Evolutionary conservation across 1,284 basidiomycete species (phyloP).

Genomic region (Ustilago tritici): DNA sequence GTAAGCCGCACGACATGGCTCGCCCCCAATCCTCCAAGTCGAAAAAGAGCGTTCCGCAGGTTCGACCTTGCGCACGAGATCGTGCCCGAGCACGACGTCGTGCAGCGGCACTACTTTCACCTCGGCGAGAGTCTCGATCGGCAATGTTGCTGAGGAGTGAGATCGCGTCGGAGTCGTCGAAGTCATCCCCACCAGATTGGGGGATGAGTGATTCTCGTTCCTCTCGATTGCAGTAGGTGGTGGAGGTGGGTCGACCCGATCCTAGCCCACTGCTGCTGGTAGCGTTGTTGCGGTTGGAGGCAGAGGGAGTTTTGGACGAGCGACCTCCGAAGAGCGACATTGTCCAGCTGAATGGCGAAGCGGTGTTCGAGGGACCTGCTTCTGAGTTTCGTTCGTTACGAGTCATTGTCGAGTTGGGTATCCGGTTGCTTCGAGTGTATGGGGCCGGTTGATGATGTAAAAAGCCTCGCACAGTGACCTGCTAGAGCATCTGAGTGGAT

Average conservation of each 20-base stretch:
- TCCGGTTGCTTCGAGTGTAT: background rate
- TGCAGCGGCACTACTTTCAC: conserved; percentile 20
- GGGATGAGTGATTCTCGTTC: conserved; percentile 34
- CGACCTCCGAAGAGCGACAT: conserved; percentile 41
- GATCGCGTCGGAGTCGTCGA: conserved; percentile 62
- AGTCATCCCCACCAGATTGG: conserved; percentile 33
- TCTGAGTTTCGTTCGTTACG: conserved; percentile 2
- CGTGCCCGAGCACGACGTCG: conserved; percentile 38
- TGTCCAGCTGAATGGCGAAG: conserved; percentile 27
- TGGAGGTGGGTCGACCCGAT: conserved; percentile 22
- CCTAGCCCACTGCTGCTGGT: conserved; percentile 4
- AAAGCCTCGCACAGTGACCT: background rate
- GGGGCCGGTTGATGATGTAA: background rate
- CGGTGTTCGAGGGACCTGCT: conserved; percentile 22
- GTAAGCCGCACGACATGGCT: conserved; percentile 32
- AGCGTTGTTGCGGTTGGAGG: background rate
- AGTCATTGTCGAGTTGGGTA: conserved; percentile 2
- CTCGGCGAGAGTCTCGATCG: conserved; percentile 46
- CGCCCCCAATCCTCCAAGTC: conserved; percentile 27
- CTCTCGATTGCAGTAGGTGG: conserved; percentile 14
- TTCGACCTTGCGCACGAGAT: conserved; percentile 27
- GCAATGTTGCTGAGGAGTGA: conserved; percentile 60
- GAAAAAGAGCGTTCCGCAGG: conserved; percentile 28
- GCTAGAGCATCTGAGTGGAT: conserved; percentile 2
- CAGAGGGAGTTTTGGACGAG: conserved; percentile 1